These are phyloP conservation scores for Rhizopus stolonifer DNA, from an alignment of 371 early-diverging fungal genomes.

Conservation along the genomic window DNA sequence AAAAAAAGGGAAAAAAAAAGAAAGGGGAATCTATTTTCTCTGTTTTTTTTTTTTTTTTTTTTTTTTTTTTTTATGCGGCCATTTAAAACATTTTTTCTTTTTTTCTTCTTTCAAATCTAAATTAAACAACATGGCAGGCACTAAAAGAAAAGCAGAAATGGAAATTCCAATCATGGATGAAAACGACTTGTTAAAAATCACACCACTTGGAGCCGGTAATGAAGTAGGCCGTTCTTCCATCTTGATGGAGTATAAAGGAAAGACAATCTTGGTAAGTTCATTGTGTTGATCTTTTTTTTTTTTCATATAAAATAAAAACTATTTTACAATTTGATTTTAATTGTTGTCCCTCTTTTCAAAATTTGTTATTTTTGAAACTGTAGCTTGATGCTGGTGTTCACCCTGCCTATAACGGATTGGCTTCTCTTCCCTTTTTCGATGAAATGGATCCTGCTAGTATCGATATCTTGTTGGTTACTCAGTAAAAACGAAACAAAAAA, in stretches of 20 bases:
- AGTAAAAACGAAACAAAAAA: no score
- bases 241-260: slow-evolving; percentile 94
- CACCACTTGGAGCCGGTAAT: slow-evolving; percentile 98
- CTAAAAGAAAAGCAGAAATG: slow-evolving; percentile 50
- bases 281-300: not conserved
- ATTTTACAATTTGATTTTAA: no score
- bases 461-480: slow-evolving; percentile 95
- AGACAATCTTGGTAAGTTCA: slow-evolving; percentile 85
- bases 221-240: slow-evolving; percentile 99
- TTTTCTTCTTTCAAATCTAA: not conserved
- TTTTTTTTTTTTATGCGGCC: not conserved
- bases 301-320: slow-evolving; percentile 6
- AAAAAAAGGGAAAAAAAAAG: slow-evolving; percentile 1
- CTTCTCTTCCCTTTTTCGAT: slow-evolving; percentile 98
- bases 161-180: slow-evolving; percentile 58
- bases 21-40: not conserved
- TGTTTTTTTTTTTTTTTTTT: no score
- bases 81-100: slow-evolving; percentile 5
- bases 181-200: slow-evolving; percentile 80
- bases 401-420: slow-evolving; percentile 96
- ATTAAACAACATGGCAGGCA: slow-evolving; percentile 32
- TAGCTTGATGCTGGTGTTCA: slow-evolving; percentile 99
- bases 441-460: slow-evolving; percentile 93
- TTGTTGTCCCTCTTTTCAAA: slow-evolving; percentile 11
- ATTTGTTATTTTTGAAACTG: slow-evolving; percentile 15